Percentiles rank a stretch among this genome's conserved stretches.
phyloP scores from a whole-genome alignment of 2,329 filamentous ascomycete genomes.

The Colletotrichum incanum region DNA sequence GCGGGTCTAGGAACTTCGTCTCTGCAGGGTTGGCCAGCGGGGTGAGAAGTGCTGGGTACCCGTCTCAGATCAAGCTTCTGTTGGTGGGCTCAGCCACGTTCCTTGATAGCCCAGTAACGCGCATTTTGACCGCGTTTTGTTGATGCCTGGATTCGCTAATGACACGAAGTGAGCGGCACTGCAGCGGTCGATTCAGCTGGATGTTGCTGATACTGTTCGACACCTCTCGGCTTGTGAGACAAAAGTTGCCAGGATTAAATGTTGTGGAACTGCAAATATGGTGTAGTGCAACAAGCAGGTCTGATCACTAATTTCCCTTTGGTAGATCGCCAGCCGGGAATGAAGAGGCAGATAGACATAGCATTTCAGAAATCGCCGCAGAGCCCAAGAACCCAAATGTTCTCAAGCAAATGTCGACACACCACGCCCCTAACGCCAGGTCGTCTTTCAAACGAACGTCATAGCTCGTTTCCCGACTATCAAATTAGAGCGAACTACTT shows the following conservation, averaged over 20 bases:
- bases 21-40: not conserved
- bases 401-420: not conserved
- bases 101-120: conserved; percentile 19
- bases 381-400: not conserved
- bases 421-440: conserved; percentile 7
- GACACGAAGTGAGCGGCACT: conserved; percentile 8
- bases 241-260: no score
- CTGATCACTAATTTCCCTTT: no score
- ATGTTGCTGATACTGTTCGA: not conserved
- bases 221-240: not conserved
- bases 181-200: not conserved
- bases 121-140: conserved; percentile 3
- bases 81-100: conserved; percentile 11
- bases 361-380: no score
- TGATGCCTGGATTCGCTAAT: conserved; percentile 8
- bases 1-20: not conserved
- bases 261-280: no score
- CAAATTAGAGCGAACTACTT: not conserved
- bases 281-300: no score
- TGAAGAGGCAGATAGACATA: no score
- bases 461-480: no score
- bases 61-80: conserved; percentile 5
- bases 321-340: no score
- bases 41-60: not conserved
- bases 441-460: not conserved